These are phyloP conservation scores for Leccinum subrobustum DNA, from an alignment of 1,284 basidiomycete genomes.

Conservation along the genomic window DNA sequence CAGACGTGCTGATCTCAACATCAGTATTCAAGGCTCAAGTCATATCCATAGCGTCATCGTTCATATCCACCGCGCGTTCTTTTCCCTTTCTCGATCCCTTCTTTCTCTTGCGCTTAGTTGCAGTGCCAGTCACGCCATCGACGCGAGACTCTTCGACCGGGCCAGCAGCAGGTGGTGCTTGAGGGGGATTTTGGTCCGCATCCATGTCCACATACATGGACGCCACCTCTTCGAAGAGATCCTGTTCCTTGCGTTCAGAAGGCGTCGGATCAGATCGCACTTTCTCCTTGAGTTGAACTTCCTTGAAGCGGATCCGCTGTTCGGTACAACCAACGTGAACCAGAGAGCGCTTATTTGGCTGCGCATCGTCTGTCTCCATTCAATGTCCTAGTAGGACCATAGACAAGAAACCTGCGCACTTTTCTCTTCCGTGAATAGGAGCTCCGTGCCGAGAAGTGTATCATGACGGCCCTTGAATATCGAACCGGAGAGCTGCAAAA, in stretches of 20 bases:
- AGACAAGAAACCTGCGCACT: conserved; percentile 34
- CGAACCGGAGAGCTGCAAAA: conserved; percentile 74
- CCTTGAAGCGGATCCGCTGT: conserved; percentile 58
- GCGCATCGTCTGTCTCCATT: conserved; percentile 36
- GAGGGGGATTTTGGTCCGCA: neutral
- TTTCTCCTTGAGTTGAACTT: conserved; percentile 32
- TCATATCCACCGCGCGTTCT: conserved; percentile 25
- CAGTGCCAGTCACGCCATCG: neutral
- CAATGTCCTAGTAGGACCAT: conserved; percentile 44
- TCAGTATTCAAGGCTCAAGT: conserved; percentile 1
- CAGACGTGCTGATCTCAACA: neutral
- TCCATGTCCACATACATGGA: conserved; percentile 24
- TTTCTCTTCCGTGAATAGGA: conserved; percentile 58
- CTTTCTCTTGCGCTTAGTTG: conserved; percentile 16
- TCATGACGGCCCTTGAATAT: conserved; percentile 68
- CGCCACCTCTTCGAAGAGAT: conserved; percentile 21
- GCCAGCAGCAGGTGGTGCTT: neutral
- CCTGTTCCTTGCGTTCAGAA: conserved; percentile 5
- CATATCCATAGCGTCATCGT: conserved; percentile 22
- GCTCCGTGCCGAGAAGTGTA: conserved; percentile 65
- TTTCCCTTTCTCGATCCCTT: conserved; percentile 26
- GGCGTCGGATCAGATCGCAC: conserved; percentile 5
- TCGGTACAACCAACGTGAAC: conserved; percentile 56
- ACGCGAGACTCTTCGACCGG: neutral
- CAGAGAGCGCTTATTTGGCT: conserved; percentile 47